Evolutionary conservation across 1,284 basidiomycete species (phyloP).

Genomic region (Uromyces viciae-fabae): DNA sequence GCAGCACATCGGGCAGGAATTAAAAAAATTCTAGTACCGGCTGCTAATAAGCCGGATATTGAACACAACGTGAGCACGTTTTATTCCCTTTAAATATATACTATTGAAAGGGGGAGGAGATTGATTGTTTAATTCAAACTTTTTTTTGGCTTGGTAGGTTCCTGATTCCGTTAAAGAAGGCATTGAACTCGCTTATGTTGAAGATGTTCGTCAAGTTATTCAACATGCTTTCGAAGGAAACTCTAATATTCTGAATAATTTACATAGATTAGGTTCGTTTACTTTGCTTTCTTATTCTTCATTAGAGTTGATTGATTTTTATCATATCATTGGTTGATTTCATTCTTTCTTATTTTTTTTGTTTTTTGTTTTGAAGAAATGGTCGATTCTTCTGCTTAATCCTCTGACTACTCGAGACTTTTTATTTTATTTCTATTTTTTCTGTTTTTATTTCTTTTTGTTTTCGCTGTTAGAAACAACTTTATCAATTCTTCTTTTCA

Average conservation of each 20-base stretch:
- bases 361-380: no score
- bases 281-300: not conserved
- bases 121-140: not conserved
- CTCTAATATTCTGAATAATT: conserved; percentile 18
- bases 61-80: conserved; percentile 71
- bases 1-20: conserved; percentile 90
- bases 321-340: not conserved
- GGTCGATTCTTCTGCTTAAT: not conserved
- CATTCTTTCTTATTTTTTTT: no score
- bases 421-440: not conserved
- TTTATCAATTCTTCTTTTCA: no score
- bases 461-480: no score
- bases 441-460: no score
- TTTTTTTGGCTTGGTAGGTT: conserved; percentile 54
- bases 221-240: conserved; percentile 69
- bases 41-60: conserved; percentile 81
- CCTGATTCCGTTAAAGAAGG: conserved; percentile 89
- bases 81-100: not conserved
- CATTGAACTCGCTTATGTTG: conserved; percentile 86
- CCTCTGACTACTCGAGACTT: not conserved
- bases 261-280: conserved; percentile 36
- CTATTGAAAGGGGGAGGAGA: not conserved
- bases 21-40: conserved; percentile 81
- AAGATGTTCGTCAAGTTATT: conserved; percentile 80
- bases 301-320: not conserved